Base-by-base conservation (phyloP, 2,329 filamentous ascomycete species). In the Dactylellina haptotyla region DNA sequence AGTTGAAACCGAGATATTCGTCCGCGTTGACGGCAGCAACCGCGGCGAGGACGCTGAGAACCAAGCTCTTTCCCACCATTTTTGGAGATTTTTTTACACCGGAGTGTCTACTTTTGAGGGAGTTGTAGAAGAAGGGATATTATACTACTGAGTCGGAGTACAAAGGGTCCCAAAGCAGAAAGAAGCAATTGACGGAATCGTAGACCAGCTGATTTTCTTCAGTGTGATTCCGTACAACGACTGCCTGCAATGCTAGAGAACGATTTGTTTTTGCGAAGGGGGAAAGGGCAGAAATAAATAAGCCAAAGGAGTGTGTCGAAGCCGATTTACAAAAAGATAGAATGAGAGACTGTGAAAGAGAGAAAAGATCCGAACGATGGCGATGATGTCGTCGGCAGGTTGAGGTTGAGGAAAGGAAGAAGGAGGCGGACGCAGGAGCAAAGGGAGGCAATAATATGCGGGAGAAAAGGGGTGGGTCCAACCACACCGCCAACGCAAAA, bases 1-100 rank as follows among this genome's bases (percentile, higher is more conserved):
- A 92, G 84, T 92, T 92, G 87, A 92, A 92, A 77, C 90, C 90
- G 75, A 87, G 84, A 80, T 82, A 79, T 46, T 69, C 46, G 14
- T 59, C 79, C 37, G 81, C 81, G 59, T 81, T 81, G 76, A 80
- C 80, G 12, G 81, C 80, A 39, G 82, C 81, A 58, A 84, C 56
- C 16, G 81, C 80, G 53, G 79, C 64, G 37, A 81, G 64, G n/a
- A n/a, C n/a, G n/a, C n/a, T n/a, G n/a, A n/a, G n/a, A 37, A 75
- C 20, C 3, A 62, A 23, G 30, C 28, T 65, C 48, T 73, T 73
- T 16, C 54, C 54, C 16, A 73, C 34, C 69, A 73, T 73, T 6
- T 58, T 46, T n/a, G 63, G 48, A 32, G 28, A 45, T 58, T 25
- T n/a, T n/a, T n/a, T n/a, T n/a, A n/a, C n/a, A n/a, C 23, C 34